Conservation (phyloP, 2,329 filamentous ascomycete genomes). For the Colletotrichum orchidophilum region DNA sequence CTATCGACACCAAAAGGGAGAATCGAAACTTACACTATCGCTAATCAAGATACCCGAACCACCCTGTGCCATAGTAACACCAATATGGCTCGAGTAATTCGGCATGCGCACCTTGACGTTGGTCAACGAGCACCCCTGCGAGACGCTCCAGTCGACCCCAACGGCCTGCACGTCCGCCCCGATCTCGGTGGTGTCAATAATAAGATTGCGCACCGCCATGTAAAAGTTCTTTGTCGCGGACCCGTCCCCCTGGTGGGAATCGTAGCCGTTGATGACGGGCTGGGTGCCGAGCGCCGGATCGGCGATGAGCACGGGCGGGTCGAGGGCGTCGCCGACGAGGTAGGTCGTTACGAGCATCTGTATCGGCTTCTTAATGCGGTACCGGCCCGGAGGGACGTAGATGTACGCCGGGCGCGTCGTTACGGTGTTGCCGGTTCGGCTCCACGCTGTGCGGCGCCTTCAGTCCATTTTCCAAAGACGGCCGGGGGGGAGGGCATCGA, state of each 20-base stretch:
- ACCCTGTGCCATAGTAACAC: conserved; percentile 46
- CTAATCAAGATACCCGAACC: conserved; percentile 44
- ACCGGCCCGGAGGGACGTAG: conserved; percentile 44
- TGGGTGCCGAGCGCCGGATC: conserved; percentile 27
- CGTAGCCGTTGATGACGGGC: conserved; percentile 38
- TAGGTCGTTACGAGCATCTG: conserved; percentile 44
- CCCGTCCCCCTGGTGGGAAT: conserved; percentile 39
- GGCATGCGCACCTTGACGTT: conserved; percentile 47
- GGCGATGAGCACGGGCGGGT: conserved; percentile 42
- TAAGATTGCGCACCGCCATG: conserved; percentile 44
- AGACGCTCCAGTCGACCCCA: conserved; percentile 44
- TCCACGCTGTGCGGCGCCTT: conserved; percentile 35
- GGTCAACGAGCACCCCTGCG: conserved; percentile 41
- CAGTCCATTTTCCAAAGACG: background rate
- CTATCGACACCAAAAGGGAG: background rate
- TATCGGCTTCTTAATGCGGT: conserved; percentile 42
- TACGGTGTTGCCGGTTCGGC: conserved; percentile 40
- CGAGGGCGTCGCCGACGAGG: conserved; percentile 42
- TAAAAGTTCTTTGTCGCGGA: conserved; percentile 45
- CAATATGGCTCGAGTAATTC: conserved; percentile 43
- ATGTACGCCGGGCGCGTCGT: conserved; percentile 37
- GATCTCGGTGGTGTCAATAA: conserved; percentile 41
- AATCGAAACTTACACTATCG: conserved; percentile 35
- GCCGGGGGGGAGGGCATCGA: too few species aligned
- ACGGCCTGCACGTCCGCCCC: conserved; percentile 33